phyloP scores from a whole-genome alignment of 2,329 filamentous ascomycete species.

The Metarhizium sp. region DNA sequence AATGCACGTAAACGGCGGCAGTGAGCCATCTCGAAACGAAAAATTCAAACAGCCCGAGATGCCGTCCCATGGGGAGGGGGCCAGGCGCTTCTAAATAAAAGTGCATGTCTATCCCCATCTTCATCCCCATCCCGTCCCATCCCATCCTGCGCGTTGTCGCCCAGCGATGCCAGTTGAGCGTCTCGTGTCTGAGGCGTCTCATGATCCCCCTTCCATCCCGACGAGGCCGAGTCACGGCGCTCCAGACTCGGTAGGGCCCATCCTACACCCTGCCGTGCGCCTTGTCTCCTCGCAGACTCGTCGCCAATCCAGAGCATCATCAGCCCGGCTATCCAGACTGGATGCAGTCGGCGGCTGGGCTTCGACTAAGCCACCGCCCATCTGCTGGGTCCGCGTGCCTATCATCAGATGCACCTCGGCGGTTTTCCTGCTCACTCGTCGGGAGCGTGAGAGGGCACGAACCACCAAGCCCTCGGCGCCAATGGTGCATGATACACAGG shows the following conservation, averaged over 20 bases:
- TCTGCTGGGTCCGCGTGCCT: neutral
- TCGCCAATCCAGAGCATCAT: too few relatives aligned
- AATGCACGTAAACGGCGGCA: too few relatives aligned
- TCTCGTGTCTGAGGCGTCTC: constrained; percentile 5
- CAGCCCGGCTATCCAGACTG: neutral
- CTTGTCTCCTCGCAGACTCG: neutral
- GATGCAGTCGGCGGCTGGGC: neutral
- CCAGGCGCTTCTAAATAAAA: constrained; percentile 1
- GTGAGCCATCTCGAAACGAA: too few relatives aligned
- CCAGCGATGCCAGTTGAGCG: neutral
- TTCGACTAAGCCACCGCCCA: neutral
- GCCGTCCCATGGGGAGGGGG: neutral
- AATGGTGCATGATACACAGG: neutral
- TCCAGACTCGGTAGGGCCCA: neutral
- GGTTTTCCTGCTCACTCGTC: too few relatives aligned
- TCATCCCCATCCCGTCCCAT: neutral
- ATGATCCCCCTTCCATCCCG: neutral
- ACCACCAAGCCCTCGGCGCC: neutral
- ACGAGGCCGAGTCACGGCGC: neutral
- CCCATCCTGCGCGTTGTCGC: neutral
- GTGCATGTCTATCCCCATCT: neutral
- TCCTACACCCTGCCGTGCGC: neutral
- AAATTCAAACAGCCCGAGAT: too few relatives aligned
- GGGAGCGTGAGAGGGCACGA: too few relatives aligned
- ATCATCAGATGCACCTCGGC: neutral